Evolutionary conservation across 805 yeast species (phyloP), one percentile per base, ranked within the genome.

Genomic region (Kuraishia ogatae): DNA sequence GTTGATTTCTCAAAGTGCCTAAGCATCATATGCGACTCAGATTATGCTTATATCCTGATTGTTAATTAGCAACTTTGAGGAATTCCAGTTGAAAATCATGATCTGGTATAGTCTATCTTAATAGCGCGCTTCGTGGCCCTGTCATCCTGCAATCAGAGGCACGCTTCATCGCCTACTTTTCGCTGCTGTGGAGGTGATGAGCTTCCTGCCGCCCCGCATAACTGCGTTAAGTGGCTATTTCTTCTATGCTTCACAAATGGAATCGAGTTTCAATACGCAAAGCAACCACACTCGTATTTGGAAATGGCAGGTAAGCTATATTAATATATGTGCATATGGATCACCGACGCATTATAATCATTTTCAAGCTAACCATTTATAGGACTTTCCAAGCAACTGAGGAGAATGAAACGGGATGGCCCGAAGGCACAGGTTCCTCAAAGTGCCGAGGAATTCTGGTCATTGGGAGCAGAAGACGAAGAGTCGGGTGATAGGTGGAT

Each of bases 401-500:
- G 43, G 13, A 10, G n/a, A 35, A 15, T 15, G 15, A 35, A 35
- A 35, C 43, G 43, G n/a, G 43, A 35, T 8, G n/a, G 13, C 2
- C 43, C 15, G 24, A 46, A 46, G 28, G 26, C 35, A 4, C 48
- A 50, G 39, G 48, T 28, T 13, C 35, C 51, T 49, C 62, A 61
- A 4, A 75, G 82, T 0, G 73, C 78, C 0, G 81, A 79, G 35
- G 89, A 83, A 2, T 76, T 62, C 53, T 71, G 84, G n/a, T 82
- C 79, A 35, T 69, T 69, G 53, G 93, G 83, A 1, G 73, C 83
- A 0, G 71, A 71, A 11, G 83, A 81, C 55, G 93, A 86, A 63
- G 92, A 86, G 56, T 77, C 81, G n/a, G 93, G 89, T 0, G 92
- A 86, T 62, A 66, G 92, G 51, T 87, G 91, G 90, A 64, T 81